phyloP scores from a whole-genome alignment of 192 early-diverging fungal species.

The Podochytrium sp. region DNA sequence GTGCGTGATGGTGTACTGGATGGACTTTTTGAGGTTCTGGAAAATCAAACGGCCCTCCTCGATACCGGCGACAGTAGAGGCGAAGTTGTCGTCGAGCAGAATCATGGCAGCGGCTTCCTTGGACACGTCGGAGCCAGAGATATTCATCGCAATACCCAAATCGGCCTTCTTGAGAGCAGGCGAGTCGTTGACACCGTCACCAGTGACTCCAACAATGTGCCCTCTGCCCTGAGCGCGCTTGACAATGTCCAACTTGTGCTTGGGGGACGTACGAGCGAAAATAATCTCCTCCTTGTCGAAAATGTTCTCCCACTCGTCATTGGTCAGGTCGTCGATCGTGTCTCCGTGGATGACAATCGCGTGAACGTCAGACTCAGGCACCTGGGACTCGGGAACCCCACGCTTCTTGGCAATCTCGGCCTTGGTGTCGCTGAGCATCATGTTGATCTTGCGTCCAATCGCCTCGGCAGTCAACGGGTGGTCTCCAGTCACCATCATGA shows the following conservation, averaged over 20 bases:
- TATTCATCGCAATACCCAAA: slow-evolving; percentile 96
- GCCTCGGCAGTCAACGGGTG: slow-evolving; percentile 91
- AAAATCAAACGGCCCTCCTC: slow-evolving; percentile 95
- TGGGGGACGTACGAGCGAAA: slow-evolving; percentile 94
- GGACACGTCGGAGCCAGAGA: slow-evolving; percentile 86
- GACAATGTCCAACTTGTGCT: slow-evolving; percentile 95
- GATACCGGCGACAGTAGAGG: slow-evolving; percentile 87
- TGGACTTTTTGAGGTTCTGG: slow-evolving; percentile 90
- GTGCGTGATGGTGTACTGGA: slow-evolving; percentile 74
- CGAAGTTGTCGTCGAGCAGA: slow-evolving; percentile 96
- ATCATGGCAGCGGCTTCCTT: slow-evolving; percentile 88
- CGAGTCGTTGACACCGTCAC: slow-evolving; percentile 95
- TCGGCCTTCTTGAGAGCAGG: slow-evolving; percentile 96
- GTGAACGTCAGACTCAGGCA: slow-evolving; percentile 79
- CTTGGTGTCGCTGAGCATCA: slow-evolving; percentile 87
- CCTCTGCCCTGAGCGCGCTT: slow-evolving; percentile 84
- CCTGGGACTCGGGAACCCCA: slow-evolving; percentile 54
- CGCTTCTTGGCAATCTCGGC: slow-evolving; percentile 70
- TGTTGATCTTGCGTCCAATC: slow-evolving; percentile 93
- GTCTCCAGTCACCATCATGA: slow-evolving; percentile 98
- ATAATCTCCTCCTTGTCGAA: slow-evolving; percentile 93
- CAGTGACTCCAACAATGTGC: slow-evolving; percentile 95
- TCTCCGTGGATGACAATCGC: slow-evolving; percentile 94
- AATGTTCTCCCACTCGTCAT: slow-evolving; percentile 86
- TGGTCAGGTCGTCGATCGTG: slow-evolving; percentile 74